Percentiles rank a stretch among this genome's conserved stretches.
These are phyloP conservation scores for Pleurotus tuoliensis DNA, from an alignment of 768 basidiomycete species.

Conservation along the genomic window DNA sequence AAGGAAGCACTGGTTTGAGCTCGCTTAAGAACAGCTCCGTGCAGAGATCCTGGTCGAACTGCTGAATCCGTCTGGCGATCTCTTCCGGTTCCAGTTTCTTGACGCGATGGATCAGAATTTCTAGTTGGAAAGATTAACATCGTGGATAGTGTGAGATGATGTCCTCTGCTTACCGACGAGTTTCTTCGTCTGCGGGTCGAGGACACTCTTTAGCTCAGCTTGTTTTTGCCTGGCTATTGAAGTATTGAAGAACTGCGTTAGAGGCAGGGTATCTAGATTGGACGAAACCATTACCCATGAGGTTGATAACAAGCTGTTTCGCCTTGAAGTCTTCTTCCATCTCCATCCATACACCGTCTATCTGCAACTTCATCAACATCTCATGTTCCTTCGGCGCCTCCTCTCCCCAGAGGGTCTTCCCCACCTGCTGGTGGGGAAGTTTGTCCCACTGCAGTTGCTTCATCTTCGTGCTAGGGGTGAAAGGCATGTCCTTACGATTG, in stretches of 20 bases:
- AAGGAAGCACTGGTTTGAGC: slow-evolving; percentile 82
- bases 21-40: slow-evolving; percentile 88
- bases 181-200: slow-evolving; percentile 89
- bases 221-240: slow-evolving; percentile 71
- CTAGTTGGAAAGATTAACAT: slow-evolving; percentile 33
- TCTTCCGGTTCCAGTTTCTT: slow-evolving; percentile 83
- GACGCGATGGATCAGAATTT: slow-evolving; percentile 89
- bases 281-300: slow-evolving; percentile 61
- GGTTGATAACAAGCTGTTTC: slow-evolving; percentile 87
- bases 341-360: slow-evolving; percentile 87
- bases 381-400: slow-evolving; percentile 72
- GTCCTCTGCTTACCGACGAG: slow-evolving; percentile 69
- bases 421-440: slow-evolving; percentile 82
- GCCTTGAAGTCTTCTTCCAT: slow-evolving; percentile 99
- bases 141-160: not conserved
- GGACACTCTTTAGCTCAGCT: slow-evolving; percentile 87
- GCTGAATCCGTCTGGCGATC: slow-evolving; percentile 76
- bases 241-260: slow-evolving; percentile 22
- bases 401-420: slow-evolving; percentile 81
- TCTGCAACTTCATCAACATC: slow-evolving; percentile 77
- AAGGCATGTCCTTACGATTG: slow-evolving; percentile 78
- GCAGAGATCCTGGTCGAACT: slow-evolving; percentile 85
- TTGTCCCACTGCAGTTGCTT: slow-evolving; percentile 99
- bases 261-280: slow-evolving; percentile 3
- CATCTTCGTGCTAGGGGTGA: slow-evolving; percentile 88